These are phyloP conservation scores for Anisodus acutangulus DNA, from an alignment of 257 asterid genomes.

Conservation along the genomic window DNA sequence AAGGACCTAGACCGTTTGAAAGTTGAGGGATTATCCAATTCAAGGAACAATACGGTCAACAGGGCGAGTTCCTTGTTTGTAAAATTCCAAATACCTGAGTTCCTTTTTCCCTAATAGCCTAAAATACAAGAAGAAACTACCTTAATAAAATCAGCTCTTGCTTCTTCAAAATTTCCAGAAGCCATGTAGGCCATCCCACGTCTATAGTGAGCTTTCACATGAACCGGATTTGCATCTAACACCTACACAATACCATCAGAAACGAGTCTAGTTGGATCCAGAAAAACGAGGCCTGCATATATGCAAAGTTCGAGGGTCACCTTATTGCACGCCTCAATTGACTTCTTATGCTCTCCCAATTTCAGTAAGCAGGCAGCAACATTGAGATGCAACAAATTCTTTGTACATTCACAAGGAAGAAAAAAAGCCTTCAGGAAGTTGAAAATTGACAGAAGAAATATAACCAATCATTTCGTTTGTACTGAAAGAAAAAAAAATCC, in stretches of 20 bases:
- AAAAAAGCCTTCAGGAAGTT: constrained; percentile 25
- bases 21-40: not conserved
- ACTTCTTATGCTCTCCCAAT: constrained; percentile 81
- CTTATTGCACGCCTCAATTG: constrained; percentile 94
- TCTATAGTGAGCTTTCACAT: constrained; percentile 88
- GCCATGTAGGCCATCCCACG: constrained; percentile 97
- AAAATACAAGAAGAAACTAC: constrained; percentile 40
- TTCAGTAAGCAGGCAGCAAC: constrained; percentile 97
- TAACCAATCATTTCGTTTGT: constrained; percentile 2
- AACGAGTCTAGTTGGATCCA: not conserved
- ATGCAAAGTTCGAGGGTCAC: constrained; percentile 39
- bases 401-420: constrained; percentile 39
- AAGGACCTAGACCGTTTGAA: not conserved
- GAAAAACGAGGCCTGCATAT: not conserved
- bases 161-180: constrained; percentile 86
- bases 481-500: not conserved
- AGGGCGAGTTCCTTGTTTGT: not conserved
- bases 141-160: constrained; percentile 88
- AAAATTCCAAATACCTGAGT: not conserved
- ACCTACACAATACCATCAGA: constrained; percentile 53
- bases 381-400: constrained; percentile 91
- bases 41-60: not conserved
- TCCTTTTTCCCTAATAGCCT: not conserved
- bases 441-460: not conserved
- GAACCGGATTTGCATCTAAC: constrained; percentile 85